Evolutionary conservation across 345 rosid species (phyloP).

Genomic region (Arabidopsis suecica): DNA sequence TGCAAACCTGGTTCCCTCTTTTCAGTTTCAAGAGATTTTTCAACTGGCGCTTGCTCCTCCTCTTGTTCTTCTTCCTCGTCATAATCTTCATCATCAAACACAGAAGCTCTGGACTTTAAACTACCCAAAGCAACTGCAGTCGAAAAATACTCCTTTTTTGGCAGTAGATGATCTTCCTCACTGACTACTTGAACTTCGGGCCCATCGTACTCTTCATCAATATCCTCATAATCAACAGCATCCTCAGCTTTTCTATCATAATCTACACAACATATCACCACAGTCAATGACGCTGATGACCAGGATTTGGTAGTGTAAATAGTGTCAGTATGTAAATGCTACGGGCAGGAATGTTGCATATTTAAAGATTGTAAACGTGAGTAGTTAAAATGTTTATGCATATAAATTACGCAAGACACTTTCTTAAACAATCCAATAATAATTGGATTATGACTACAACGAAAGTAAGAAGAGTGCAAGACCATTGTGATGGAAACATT

Average conservation of each 20-base stretch:
- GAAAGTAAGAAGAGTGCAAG: slow-evolving; percentile 17
- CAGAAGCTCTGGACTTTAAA: slow-evolving; percentile 55
- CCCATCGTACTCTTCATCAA: slow-evolving; percentile 95
- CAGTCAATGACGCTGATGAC: slow-evolving; percentile 35
- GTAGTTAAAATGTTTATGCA: not conserved
- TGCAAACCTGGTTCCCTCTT: slow-evolving; percentile 55
- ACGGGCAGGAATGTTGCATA: slow-evolving; percentile 15
- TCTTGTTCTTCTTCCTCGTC: slow-evolving; percentile 88
- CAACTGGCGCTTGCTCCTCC: slow-evolving; percentile 53
- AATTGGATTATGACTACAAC: slow-evolving; percentile 16
- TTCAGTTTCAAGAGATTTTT: slow-evolving; percentile 52
- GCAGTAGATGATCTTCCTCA: slow-evolving; percentile 84
- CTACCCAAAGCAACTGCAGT: slow-evolving; percentile 57
- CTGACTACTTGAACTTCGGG: slow-evolving; percentile 78
- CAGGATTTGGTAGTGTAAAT: slow-evolving; percentile 24
- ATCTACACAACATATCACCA: slow-evolving; percentile 59
- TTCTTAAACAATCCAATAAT: not conserved
- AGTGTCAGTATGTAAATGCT: slow-evolving; percentile 20
- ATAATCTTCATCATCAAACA: slow-evolving; percentile 89
- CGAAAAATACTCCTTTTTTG: slow-evolving; percentile 69
- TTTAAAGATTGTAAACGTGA: slow-evolving; percentile 7
- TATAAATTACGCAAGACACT: not conserved
- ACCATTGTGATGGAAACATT: not conserved
- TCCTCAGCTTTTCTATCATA: slow-evolving; percentile 90
- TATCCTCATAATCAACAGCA: slow-evolving; percentile 94